A percentile compares a stretch with the other conserved stretches of the same genome.
Conservation (phyloP, 805 yeast species). For the Monosporozyma yasuniensis region DNA sequence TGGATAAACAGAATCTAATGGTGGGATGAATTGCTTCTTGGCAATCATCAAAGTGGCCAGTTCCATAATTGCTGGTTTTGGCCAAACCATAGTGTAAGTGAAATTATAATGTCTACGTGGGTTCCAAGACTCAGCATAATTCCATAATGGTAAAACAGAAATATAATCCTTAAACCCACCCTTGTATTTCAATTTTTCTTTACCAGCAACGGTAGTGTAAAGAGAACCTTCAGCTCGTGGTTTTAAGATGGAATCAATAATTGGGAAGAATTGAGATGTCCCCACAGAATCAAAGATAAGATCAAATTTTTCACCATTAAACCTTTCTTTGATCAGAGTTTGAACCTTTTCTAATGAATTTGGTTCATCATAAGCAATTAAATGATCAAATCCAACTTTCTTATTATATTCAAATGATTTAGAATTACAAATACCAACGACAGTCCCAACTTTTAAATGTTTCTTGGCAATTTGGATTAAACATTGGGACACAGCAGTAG, state of each 20-base stretch:
- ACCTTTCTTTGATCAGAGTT: slow-evolving; percentile 20
- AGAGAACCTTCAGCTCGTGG: slow-evolving; percentile 39
- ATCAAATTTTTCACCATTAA: slow-evolving; percentile 43
- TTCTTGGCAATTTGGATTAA: slow-evolving; percentile 49
- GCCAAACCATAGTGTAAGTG: slow-evolving; percentile 8
- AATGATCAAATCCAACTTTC: slow-evolving; percentile 48
- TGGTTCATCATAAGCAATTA: slow-evolving; percentile 49
- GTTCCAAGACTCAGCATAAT: slow-evolving; percentile 12
- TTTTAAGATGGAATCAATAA: slow-evolving; percentile 37
- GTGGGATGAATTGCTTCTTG: slow-evolving; percentile 32
- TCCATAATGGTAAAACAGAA: slow-evolving; percentile 8
- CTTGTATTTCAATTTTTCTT: slow-evolving; percentile 30
- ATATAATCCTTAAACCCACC: slow-evolving; percentile 5
- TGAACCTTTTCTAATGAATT: slow-evolving; percentile 32
- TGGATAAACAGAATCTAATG: slow-evolving; percentile 45
- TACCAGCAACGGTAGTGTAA: slow-evolving; percentile 52
- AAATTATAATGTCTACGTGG: slow-evolving; percentile 29
- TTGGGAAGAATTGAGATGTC: slow-evolving; percentile 38
- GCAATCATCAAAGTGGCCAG: slow-evolving; percentile 18
- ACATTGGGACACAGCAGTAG: slow-evolving; percentile 57
- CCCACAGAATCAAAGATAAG: slow-evolving; percentile 61
- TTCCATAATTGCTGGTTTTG: slow-evolving; percentile 10
- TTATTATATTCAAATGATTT: slow-evolving; percentile 37
- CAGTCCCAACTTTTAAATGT: slow-evolving; percentile 36
- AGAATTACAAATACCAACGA: slow-evolving; percentile 50